Evolutionary conservation across 2,329 filamentous ascomycete species (phyloP).

Genomic region (Phyllosticta capitalensis): DNA sequence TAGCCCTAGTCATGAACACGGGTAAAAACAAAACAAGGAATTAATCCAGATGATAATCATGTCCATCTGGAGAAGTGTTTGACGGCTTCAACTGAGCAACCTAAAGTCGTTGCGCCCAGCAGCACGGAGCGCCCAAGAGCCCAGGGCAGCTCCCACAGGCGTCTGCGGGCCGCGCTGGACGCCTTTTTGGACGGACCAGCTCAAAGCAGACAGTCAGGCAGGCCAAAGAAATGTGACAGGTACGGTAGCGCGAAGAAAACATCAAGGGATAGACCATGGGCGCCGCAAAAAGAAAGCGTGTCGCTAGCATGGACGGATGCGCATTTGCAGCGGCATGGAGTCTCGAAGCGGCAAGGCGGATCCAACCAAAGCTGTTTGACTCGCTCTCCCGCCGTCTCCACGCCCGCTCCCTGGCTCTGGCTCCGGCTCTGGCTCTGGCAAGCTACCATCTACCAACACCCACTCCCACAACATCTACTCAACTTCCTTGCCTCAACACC

Average conservation of each 20-base stretch:
- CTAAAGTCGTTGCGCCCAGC: no score
- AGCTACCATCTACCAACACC: background rate
- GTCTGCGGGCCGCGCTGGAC: background rate
- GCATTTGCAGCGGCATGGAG: background rate
- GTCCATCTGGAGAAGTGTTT: background rate
- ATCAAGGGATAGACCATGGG: background rate
- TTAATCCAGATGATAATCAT: no score
- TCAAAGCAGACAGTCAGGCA: no score
- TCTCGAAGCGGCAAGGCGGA: background rate
- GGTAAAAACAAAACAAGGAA: background rate
- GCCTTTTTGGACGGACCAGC: background rate
- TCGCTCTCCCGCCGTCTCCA: constrained; percentile 3
- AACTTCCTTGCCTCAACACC: background rate
- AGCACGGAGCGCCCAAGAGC: no score
- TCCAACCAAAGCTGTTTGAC: background rate
- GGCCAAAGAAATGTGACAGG: background rate
- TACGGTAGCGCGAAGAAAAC: background rate
- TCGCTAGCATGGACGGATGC: background rate
- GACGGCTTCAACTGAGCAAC: background rate
- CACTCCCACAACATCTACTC: background rate
- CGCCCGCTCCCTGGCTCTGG: background rate
- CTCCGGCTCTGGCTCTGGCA: background rate
- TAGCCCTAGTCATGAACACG: background rate
- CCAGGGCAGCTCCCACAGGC: background rate
- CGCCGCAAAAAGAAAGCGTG: background rate